Conservation (phyloP, 257 asterid species). For the Solanum dulcamara region DNA sequence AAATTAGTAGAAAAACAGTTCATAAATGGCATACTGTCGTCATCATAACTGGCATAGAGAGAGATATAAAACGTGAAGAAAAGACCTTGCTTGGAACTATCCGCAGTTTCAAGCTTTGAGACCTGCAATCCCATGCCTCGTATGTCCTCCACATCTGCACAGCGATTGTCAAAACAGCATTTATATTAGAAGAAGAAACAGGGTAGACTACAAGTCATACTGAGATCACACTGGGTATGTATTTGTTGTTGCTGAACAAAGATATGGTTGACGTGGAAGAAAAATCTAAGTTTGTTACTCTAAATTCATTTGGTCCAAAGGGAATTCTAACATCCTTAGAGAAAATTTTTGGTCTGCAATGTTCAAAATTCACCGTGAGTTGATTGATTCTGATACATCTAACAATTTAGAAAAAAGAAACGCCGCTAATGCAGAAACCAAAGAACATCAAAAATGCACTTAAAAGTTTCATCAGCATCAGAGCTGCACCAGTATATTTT, state of each 20-base stretch:
- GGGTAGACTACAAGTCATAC: background rate
- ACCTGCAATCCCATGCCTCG: slow-evolving; percentile 98
- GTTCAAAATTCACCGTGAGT: background rate
- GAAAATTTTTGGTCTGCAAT: background rate
- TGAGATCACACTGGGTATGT: background rate
- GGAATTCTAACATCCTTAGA: background rate
- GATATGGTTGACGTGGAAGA: background rate
- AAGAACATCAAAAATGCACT: background rate
- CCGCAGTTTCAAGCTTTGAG: slow-evolving; percentile 80
- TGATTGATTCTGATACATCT: background rate
- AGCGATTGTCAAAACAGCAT: background rate
- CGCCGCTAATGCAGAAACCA: background rate
- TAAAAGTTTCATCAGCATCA: background rate
- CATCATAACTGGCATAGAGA: background rate
- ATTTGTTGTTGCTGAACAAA: background rate
- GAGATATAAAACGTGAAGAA: background rate
- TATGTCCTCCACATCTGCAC: slow-evolving; percentile 70
- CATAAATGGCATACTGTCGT: background rate
- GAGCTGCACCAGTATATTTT: background rate
- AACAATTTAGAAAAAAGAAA: background rate
- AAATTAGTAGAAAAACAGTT: background rate
- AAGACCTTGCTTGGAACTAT: slow-evolving; percentile 42
- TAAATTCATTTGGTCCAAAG: background rate
- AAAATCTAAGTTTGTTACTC: background rate
- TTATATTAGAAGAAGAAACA: background rate